These are phyloP conservation scores for Tympanopsis confertula DNA, from an alignment of 2,329 filamentous ascomycete genomes.

Conservation along the genomic window DNA sequence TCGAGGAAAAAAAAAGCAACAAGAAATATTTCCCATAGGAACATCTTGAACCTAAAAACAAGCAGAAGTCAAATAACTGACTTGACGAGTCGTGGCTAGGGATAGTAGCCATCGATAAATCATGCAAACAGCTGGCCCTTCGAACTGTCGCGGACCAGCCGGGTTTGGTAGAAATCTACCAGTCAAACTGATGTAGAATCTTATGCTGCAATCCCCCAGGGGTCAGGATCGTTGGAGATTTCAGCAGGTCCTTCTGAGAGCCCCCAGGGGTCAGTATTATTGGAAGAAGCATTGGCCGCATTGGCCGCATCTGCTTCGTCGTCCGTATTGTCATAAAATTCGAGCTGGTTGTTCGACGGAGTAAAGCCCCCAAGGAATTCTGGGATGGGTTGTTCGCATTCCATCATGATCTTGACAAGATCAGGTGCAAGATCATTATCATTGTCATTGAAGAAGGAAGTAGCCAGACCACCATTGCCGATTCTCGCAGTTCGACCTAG, in stretches of 20 bases:
- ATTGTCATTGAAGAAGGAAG: conserved; percentile 49
- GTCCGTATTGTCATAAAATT: conserved; percentile 39
- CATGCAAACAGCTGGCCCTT: too few species aligned
- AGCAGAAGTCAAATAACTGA: too few species aligned
- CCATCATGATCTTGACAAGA: conserved; percentile 46
- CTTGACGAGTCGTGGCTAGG: too few species aligned
- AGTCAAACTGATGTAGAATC: too few species aligned
- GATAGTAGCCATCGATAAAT: too few species aligned
- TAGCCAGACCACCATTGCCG: conserved; percentile 50
- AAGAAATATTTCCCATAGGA: too few species aligned
- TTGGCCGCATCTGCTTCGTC: conserved; percentile 21
- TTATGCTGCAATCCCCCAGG: too few species aligned
- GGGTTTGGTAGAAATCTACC: too few species aligned
- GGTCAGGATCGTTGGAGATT: background rate
- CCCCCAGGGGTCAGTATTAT: background rate
- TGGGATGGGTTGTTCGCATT: conserved; percentile 41
- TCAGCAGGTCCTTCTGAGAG: background rate
- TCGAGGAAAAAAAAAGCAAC: too few species aligned
- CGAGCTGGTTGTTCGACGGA: conserved; percentile 18
- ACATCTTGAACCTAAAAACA: too few species aligned
- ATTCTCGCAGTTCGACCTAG: conserved; percentile 52
- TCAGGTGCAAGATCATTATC: conserved; percentile 41
- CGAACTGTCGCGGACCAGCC: too few species aligned
- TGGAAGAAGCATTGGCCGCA: background rate
- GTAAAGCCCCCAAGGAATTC: conserved; percentile 40